A percentile compares a stretch with the other conserved stretches of the same genome.
phyloP scores from a whole-genome alignment of 2,329 filamentous ascomycete species.

The Pseudohalonectria lignicola region DNA sequence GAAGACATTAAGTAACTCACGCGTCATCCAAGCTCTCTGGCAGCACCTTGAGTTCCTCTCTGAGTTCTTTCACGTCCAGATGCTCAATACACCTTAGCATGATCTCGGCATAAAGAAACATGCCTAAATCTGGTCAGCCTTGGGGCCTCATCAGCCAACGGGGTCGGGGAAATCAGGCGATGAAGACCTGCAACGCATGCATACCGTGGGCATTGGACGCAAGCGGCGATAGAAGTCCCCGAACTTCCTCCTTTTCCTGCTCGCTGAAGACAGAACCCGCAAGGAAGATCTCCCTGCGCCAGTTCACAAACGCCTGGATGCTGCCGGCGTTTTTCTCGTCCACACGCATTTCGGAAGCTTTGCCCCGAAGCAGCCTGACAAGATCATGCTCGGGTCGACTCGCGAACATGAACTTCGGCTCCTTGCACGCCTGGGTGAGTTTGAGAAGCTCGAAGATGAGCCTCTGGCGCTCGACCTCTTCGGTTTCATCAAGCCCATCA shows the following conservation, averaged over 20 bases:
- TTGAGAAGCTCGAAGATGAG: slow-evolving; percentile 7
- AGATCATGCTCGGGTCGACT: slow-evolving; percentile 12
- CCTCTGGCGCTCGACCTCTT: slow-evolving; percentile 7
- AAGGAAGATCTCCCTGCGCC: background rate
- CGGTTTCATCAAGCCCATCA: slow-evolving; percentile 19
- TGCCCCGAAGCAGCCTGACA: too few species aligned
- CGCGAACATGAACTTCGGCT: slow-evolving; percentile 12
- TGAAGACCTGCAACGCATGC: too few species aligned
- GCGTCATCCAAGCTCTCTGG: slow-evolving; percentile 14
- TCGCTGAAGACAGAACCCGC: background rate
- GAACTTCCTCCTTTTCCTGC: background rate
- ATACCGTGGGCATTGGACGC: too few species aligned
- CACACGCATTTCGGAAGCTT: too few species aligned
- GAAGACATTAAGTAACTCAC: slow-evolving; percentile 10
- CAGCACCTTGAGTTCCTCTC: background rate
- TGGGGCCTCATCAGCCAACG: too few species aligned
- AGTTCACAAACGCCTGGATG: slow-evolving; percentile 12
- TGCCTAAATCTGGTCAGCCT: background rate
- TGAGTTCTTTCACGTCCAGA: background rate
- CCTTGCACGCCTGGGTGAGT: slow-evolving; percentile 5
- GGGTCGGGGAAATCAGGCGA: too few species aligned
- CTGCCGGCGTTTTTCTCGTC: slow-evolving; percentile 10
- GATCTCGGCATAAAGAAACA: background rate
- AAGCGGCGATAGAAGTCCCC: background rate
- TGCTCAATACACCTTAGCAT: background rate